phyloP scores from a whole-genome alignment of 495 filamentous ascomycete species.

The Xylaria palmicola region DNA sequence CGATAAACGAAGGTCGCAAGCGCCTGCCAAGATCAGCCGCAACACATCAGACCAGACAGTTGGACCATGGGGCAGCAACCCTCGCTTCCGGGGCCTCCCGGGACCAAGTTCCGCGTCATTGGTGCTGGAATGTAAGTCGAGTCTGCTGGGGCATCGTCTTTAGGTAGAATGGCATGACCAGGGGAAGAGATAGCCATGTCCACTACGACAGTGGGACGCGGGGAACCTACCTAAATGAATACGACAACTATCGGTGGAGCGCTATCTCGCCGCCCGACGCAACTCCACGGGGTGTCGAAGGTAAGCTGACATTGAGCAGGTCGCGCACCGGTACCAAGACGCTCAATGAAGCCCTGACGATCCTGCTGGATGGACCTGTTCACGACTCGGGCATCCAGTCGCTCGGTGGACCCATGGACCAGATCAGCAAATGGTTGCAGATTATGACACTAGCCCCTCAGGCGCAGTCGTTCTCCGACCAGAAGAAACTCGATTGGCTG shows the following conservation, averaged over 20 bases:
- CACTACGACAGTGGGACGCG: not conserved
- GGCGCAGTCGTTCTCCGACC: constrained; percentile 25
- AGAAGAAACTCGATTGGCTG: constrained; percentile 35
- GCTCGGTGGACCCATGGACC: constrained; percentile 24
- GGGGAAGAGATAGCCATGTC: not conserved
- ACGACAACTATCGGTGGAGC: not conserved
- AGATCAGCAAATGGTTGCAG: constrained; percentile 31
- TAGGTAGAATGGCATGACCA: not conserved
- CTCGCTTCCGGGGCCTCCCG: constrained; percentile 31
- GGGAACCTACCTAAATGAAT: too few species aligned
- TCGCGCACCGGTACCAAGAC: constrained; percentile 36
- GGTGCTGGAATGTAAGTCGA: constrained; percentile 35
- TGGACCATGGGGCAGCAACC: constrained; percentile 30
- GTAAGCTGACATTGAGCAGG: constrained; percentile 24
- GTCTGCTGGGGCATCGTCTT: not conserved
- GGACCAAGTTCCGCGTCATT: constrained; percentile 33
- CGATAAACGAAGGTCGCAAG: not conserved
- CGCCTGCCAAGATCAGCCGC: constrained; percentile 11
- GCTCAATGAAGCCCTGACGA: constrained; percentile 30
- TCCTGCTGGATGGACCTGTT: constrained; percentile 31
- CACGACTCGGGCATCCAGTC: constrained; percentile 36
- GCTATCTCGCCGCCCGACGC: not conserved
- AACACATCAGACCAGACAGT: not conserved
- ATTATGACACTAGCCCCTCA: constrained; percentile 34
- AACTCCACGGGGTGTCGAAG: not conserved